Evolutionary conservation across 148 eudicot species (phyloP).

Genomic region (Chenopodium quinoa): DNA sequence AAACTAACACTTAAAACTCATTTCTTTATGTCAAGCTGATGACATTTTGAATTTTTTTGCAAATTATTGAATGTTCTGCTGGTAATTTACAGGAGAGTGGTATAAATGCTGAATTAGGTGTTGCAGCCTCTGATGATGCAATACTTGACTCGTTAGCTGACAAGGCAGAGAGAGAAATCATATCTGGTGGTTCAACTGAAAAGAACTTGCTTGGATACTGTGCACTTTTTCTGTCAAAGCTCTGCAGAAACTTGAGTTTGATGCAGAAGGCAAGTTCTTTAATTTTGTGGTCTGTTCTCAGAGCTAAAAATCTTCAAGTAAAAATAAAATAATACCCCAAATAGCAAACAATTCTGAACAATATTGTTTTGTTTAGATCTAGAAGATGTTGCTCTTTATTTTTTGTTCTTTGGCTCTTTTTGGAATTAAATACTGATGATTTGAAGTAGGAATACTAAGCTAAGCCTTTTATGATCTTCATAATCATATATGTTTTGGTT

Average conservation of each 20-base stretch:
- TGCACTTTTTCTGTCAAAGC: slow-evolving; percentile 74
- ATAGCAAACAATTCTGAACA: background rate
- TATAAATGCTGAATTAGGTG: slow-evolving; percentile 90
- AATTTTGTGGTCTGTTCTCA: slow-evolving; percentile 2
- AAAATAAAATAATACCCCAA: background rate
- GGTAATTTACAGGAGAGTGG: slow-evolving; percentile 57
- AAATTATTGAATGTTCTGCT: background rate
- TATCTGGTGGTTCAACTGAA: slow-evolving; percentile 58
- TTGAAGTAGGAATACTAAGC: background rate
- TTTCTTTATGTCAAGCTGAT: background rate
- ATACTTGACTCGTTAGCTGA: slow-evolving; percentile 75
- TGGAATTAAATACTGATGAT: background rate
- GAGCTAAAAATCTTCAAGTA: background rate
- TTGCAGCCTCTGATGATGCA: slow-evolving; percentile 96
- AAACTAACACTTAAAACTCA: background rate
- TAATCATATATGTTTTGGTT: slow-evolving; percentile 18
- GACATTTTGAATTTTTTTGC: background rate
- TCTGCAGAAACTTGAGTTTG: slow-evolving; percentile 83
- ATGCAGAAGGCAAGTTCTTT: slow-evolving; percentile 81
- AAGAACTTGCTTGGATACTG: slow-evolving; percentile 87
- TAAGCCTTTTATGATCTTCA: background rate
- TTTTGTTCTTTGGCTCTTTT: background rate
- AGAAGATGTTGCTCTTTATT: background rate
- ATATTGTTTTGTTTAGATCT: background rate
- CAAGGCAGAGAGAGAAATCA: slow-evolving; percentile 84